Percentiles rank a stretch among this genome's conserved stretches.
Evolutionary conservation across 805 yeast genomes (phyloP).

Genomic region (Starmerella roubikii): DNA sequence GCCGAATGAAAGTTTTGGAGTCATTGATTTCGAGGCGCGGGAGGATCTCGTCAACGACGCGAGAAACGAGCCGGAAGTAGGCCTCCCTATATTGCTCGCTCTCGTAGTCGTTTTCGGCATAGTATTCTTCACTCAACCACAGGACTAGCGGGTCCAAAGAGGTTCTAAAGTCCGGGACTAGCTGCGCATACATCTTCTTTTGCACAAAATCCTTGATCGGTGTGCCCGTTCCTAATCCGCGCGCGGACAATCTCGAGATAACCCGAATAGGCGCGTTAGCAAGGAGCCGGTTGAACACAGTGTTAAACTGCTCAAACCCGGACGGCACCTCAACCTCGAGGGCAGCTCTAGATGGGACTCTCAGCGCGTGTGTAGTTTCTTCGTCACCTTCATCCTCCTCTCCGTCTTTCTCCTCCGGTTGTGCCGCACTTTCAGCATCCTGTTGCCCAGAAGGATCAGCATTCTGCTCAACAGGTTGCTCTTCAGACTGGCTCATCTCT

Average conservation of each 20-base stretch:
- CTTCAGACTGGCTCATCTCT: not conserved
- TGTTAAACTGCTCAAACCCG: constrained; percentile 6
- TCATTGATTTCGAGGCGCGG: constrained; percentile 77
- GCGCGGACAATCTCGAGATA: constrained; percentile 27
- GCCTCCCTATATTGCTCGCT: constrained; percentile 51
- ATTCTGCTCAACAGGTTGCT: no score
- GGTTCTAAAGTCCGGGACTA: constrained; percentile 55
- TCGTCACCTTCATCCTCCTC: not conserved
- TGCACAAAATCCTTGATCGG: constrained; percentile 40
- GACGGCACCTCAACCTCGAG: constrained; percentile 14
- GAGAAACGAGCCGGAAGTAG: constrained; percentile 58
- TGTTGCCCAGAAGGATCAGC: not conserved
- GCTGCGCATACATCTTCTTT: constrained; percentile 55
- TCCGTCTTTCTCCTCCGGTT: not conserved
- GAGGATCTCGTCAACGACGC: constrained; percentile 60
- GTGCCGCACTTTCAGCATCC: not conserved
- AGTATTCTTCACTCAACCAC: constrained; percentile 97
- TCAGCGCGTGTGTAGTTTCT: constrained; percentile 21
- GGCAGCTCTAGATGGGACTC: constrained; percentile 15
- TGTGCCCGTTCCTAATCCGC: constrained; percentile 43
- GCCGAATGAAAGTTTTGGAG: constrained; percentile 63
- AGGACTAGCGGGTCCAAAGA: constrained; percentile 66
- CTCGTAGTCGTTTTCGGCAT: constrained; percentile 56
- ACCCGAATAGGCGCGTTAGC: constrained; percentile 14
- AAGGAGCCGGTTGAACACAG: constrained; percentile 9